A percentile compares a stretch with the other conserved stretches of the same genome.
phyloP scores from a whole-genome alignment of 192 early-diverging fungal species.

The Podila horticola region DNA sequence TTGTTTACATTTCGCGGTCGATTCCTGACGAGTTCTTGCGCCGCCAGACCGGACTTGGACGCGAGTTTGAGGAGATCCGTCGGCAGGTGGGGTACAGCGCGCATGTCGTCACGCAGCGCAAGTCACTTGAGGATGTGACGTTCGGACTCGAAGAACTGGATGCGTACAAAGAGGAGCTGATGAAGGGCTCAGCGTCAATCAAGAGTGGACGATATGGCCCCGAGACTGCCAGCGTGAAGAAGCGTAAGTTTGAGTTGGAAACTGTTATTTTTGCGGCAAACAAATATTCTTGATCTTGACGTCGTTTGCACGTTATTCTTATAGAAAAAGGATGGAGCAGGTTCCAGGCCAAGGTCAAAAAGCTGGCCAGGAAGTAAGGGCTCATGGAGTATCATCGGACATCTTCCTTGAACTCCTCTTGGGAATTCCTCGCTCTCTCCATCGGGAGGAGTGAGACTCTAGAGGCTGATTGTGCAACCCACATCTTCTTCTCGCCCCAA shows the following conservation, averaged over 20 bases:
- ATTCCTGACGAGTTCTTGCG: slow-evolving; percentile 39
- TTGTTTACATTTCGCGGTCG: slow-evolving; percentile 24
- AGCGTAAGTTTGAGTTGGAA: slow-evolving; percentile 3
- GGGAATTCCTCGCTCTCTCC: too few relatives aligned
- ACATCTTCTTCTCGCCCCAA: too few relatives aligned
- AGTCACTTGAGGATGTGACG: slow-evolving; percentile 31
- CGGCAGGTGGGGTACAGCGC: slow-evolving; percentile 37
- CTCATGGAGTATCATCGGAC: too few relatives aligned
- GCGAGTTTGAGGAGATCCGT: slow-evolving; percentile 47
- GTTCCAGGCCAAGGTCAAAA: slow-evolving; percentile 53
- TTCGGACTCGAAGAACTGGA: slow-evolving; percentile 29
- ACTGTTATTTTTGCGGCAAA: not conserved
- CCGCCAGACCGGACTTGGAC: slow-evolving; percentile 17
- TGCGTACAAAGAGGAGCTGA: slow-evolving; percentile 13
- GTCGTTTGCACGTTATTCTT: not conserved
- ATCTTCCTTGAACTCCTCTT: too few relatives aligned
- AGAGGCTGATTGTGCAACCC: too few relatives aligned
- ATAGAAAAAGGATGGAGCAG: slow-evolving; percentile 48
- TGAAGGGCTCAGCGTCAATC: not conserved
- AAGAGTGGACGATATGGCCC: slow-evolving; percentile 12
- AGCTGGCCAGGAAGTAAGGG: slow-evolving; percentile 21
- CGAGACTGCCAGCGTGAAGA: slow-evolving; percentile 12
- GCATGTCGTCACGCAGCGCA: slow-evolving; percentile 39
- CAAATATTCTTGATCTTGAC: not conserved
- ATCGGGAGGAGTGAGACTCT: too few relatives aligned